Evolutionary conservation across 179 eudicot species (phyloP).

Genomic region (Gypsophila paniculata): DNA sequence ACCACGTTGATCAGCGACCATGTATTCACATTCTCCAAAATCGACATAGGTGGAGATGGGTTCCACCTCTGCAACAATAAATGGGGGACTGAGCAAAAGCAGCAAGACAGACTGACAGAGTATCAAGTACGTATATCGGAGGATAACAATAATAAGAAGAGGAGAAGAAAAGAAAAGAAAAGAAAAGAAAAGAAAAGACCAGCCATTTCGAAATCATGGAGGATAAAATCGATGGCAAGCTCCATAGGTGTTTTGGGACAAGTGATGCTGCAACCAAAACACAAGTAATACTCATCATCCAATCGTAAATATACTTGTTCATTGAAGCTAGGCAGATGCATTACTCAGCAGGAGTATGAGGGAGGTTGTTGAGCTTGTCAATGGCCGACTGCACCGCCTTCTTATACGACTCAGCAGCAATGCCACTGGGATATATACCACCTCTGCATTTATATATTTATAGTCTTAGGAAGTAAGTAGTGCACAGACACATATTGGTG

Average conservation of each 20-base stretch:
- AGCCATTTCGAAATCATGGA: constrained; percentile 95
- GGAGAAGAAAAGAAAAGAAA: too few species aligned
- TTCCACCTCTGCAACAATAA: constrained; percentile 57
- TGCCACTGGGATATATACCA: constrained; percentile 71
- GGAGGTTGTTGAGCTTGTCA: constrained; percentile 40
- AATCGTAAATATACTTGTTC: too few species aligned
- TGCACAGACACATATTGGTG: too few species aligned
- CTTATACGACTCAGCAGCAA: constrained; percentile 68
- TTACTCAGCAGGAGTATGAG: too few species aligned
- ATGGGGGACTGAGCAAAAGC: too few species aligned
- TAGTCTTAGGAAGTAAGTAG: too few species aligned
- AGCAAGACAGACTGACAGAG: too few species aligned
- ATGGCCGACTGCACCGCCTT: constrained; percentile 88
- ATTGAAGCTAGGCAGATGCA: too few species aligned
- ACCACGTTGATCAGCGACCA: constrained; percentile 88
- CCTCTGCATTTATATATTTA: constrained; percentile 37
- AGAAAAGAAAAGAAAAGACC: constrained; percentile 41
- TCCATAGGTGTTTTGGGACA: constrained; percentile 75
- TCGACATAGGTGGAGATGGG: constrained; percentile 89
- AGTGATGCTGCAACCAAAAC: constrained; percentile 23
- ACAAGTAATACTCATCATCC: too few species aligned
- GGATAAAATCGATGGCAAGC: constrained; percentile 89
- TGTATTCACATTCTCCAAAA: constrained; percentile 68
- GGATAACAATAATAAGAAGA: too few species aligned
- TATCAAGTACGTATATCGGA: too few species aligned